A percentile compares a stretch with the other conserved stretches of the same genome.
phyloP scores from a whole-genome alignment of 176 grass and related monocot species.

The Luzula sylvatica region DNA sequence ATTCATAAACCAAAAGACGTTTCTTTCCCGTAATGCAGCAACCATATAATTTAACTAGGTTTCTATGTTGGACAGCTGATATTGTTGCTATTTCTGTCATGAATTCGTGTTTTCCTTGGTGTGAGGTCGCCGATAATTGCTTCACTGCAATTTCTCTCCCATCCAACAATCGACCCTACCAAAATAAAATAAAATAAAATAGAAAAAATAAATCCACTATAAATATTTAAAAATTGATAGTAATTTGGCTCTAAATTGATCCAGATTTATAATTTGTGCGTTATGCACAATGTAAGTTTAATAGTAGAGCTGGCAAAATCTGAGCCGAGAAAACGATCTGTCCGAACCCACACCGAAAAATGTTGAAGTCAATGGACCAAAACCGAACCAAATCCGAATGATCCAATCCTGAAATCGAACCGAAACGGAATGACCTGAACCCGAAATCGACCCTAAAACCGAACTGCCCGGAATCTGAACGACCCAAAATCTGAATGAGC shows the following conservation, averaged over 20 bases:
- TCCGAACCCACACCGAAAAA: too few species aligned
- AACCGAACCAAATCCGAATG: too few species aligned
- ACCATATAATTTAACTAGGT: slow-evolving; percentile 50
- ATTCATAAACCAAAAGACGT: slow-evolving; percentile 57
- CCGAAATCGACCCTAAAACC: too few species aligned
- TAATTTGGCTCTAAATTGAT: too few species aligned
- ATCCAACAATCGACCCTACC: slow-evolving; percentile 39
- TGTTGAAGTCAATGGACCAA: too few species aligned
- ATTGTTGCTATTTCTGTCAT: slow-evolving; percentile 50
- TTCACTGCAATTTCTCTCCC: slow-evolving; percentile 55
- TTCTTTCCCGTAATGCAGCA: slow-evolving; percentile 48
- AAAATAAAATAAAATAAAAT: not conserved
- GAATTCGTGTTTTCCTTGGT: slow-evolving; percentile 46
- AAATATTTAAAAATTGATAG: too few species aligned
- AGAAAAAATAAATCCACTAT: not conserved
- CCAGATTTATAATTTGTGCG: too few species aligned
- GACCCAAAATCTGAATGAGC: too few species aligned
- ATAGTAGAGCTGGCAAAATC: slow-evolving; percentile 38
- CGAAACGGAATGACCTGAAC: too few species aligned
- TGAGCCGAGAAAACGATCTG: too few species aligned
- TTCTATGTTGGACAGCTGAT: slow-evolving; percentile 54
- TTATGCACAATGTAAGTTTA: slow-evolving; percentile 22
- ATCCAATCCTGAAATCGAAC: too few species aligned
- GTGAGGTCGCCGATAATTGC: slow-evolving; percentile 42
- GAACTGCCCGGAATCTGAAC: too few species aligned